phyloP scores from a whole-genome alignment of 106 monocot species.

The Dendrobium huoshanense region DNA sequence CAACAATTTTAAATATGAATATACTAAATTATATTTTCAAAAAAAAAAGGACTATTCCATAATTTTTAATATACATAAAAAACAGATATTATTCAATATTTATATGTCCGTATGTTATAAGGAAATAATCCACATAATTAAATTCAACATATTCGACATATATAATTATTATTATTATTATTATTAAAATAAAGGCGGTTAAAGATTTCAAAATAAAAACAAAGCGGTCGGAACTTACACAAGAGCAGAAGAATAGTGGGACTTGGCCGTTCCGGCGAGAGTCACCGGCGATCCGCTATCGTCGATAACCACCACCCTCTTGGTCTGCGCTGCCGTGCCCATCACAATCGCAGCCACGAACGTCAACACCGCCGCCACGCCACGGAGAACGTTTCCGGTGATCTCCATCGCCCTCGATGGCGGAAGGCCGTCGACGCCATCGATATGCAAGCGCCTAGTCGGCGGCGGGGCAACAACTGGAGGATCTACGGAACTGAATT shows the following conservation, averaged over 20 bases:
- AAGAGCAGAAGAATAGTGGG: conserved; percentile 13
- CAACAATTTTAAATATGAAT: too few species aligned
- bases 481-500: neutral
- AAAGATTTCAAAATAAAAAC: neutral
- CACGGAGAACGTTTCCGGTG: conserved; percentile 5
- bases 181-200: neutral
- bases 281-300: neutral
- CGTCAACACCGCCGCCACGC: conserved; percentile 4
- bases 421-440: neutral
- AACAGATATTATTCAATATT: too few species aligned
- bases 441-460: neutral
- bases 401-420: neutral
- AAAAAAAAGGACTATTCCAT: too few species aligned
- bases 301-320: neutral
- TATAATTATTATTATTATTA: too few species aligned
- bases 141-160: too few species aligned
- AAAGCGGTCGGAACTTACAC: conserved; percentile 6
- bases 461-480: neutral
- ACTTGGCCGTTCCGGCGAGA: conserved; percentile 3
- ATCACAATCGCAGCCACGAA: conserved; percentile 17
- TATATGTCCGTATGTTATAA: too few species aligned
- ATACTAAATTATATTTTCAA: too few species aligned
- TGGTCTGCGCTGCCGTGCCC: conserved; percentile 13
- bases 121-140: too few species aligned
- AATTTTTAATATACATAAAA: too few species aligned